A percentile compares a stretch with the other conserved stretches of the same genome.
Conservation (phyloP, 1,284 basidiomycete species). For the Bjerkandera adusta region DNA sequence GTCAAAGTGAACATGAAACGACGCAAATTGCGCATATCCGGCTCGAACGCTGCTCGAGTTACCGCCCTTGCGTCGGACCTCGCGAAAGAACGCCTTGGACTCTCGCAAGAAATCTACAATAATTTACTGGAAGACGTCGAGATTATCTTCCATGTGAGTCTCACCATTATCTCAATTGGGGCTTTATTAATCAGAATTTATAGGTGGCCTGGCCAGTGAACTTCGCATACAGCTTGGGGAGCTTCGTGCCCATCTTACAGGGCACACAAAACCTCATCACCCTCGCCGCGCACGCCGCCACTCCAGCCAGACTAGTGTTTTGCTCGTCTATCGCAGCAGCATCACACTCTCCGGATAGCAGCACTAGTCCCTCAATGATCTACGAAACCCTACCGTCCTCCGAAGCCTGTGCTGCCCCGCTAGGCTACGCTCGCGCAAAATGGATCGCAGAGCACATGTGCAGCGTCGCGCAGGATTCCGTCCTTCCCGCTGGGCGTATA, state of each 20-base stretch:
- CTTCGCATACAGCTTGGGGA: slow-evolving; percentile 10
- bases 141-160: slow-evolving; percentile 10
- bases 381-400: slow-evolving; percentile 1
- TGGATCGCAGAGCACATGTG: slow-evolving; percentile 16
- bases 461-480: not conserved
- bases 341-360: not conserved
- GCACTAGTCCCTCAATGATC: not conserved
- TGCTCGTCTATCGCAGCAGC: slow-evolving; percentile 12
- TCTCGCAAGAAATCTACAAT: not conserved
- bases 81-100: slow-evolving; percentile 2
- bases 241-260: slow-evolving; percentile 7
- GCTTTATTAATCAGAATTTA: not conserved
- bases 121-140: not conserved
- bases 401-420: not conserved
- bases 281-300: not conserved
- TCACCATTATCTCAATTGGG: not conserved
- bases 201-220: slow-evolving; percentile 16
- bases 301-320: slow-evolving; percentile 7
- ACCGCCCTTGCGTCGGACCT: slow-evolving; percentile 5
- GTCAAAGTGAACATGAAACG: not conserved
- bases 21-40: slow-evolving; percentile 1
- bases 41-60: not conserved
- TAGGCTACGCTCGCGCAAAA: slow-evolving; percentile 15
- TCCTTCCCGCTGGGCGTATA: not conserved
- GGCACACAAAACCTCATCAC: slow-evolving; percentile 7